A percentile compares a stretch with the other conserved stretches of the same genome.
Evolutionary conservation across 2,329 filamentous ascomycete genomes (phyloP).

Genomic region (Chaetomium olivaceum): DNA sequence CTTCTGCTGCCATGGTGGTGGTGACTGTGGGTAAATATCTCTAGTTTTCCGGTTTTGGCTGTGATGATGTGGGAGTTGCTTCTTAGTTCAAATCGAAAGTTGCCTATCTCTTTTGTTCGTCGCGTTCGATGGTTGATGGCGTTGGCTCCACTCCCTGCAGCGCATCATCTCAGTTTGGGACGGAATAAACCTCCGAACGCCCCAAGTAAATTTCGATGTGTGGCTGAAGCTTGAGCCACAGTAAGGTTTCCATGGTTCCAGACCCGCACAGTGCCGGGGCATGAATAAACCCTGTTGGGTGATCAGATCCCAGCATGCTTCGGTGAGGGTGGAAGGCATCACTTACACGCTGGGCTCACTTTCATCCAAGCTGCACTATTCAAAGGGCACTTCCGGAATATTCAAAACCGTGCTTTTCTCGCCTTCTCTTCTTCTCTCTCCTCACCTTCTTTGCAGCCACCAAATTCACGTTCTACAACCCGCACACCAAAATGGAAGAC

Average conservation of each 20-base stretch:
- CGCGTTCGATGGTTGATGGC: slow-evolving; percentile 15
- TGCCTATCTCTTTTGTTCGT: background rate
- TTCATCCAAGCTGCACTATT: slow-evolving; percentile 10
- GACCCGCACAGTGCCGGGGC: slow-evolving; percentile 23
- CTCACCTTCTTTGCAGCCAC: background rate
- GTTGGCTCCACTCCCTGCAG: slow-evolving; percentile 21
- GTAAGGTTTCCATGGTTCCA: too few species aligned
- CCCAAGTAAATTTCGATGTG: slow-evolving; percentile 19
- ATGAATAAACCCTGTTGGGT: slow-evolving; percentile 22
- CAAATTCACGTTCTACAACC: background rate
- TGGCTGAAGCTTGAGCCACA: slow-evolving; percentile 30
- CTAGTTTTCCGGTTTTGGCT: background rate
- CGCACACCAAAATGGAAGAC: slow-evolving; percentile 36
- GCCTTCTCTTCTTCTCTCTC: background rate
- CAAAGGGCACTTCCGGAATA: background rate
- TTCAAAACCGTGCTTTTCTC: background rate
- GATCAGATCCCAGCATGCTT: slow-evolving; percentile 20
- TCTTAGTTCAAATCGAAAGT: background rate
- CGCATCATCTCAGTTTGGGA: background rate
- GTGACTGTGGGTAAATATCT: background rate
- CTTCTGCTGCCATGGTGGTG: slow-evolving; percentile 36
- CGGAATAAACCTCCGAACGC: background rate
- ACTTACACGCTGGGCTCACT: slow-evolving; percentile 34
- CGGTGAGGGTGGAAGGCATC: slow-evolving; percentile 32
- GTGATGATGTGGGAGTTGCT: background rate